Percentiles rank a stretch among this genome's conserved stretches.
These are phyloP conservation scores for Peribolospora baueri DNA, from an alignment of 768 basidiomycete species.

Conservation along the genomic window DNA sequence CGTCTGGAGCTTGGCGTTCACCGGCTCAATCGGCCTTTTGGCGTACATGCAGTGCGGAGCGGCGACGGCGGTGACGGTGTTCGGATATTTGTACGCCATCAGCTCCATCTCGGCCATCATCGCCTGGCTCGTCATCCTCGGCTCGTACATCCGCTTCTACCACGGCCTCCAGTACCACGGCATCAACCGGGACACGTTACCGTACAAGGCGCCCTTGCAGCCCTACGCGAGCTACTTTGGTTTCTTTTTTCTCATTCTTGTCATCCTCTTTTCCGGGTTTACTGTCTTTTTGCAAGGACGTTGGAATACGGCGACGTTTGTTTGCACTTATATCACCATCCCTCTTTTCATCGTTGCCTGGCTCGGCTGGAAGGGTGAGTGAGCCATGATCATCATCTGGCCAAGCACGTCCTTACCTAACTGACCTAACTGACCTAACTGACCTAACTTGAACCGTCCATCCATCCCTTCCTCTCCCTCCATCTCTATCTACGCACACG, in stretches of 20 bases:
- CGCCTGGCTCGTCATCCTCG: conserved; percentile 54
- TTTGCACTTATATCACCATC: conserved; percentile 44
- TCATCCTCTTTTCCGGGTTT: conserved; percentile 13
- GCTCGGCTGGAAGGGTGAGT: conserved; percentile 17
- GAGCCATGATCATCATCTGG: no score
- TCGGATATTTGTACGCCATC: conserved; percentile 40
- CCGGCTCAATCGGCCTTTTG: conserved; percentile 31
- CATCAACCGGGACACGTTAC: conserved; percentile 41
- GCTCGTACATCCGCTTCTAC: conserved; percentile 65
- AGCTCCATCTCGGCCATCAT: conserved; percentile 33
- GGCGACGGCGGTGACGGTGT: conserved; percentile 29
- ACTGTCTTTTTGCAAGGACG: conserved; percentile 29
- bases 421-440: no score
- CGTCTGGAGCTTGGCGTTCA: conserved; percentile 42
- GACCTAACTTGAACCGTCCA: no score
- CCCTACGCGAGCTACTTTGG: conserved; percentile 21
- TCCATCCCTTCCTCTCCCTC: no score
- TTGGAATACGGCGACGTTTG: conserved; percentile 41
- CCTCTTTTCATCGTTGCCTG: conserved; percentile 18
- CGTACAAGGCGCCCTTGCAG: conserved; percentile 41
- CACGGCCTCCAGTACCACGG: conserved; percentile 60
- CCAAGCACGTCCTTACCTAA: no score
- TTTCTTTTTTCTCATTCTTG: conserved; percentile 14
- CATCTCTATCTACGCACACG: no score
- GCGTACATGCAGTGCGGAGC: conserved; percentile 53